Conservation (phyloP, 1,139 yeast species). For the Candida tetrigidarum region DNA sequence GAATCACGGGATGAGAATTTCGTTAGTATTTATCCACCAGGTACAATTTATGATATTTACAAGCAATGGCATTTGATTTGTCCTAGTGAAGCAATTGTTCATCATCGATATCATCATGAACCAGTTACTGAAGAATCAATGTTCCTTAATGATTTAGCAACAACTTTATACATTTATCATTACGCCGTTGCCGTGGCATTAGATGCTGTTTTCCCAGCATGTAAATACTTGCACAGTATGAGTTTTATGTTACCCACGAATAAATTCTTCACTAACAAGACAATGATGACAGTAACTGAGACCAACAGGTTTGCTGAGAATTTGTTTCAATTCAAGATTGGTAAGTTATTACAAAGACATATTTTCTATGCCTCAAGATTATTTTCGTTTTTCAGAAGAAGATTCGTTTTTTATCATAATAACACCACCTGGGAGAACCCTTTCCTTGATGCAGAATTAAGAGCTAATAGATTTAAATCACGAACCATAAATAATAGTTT, state of each 20-base stretch:
- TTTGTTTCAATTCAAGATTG: slow-evolving; percentile 15
- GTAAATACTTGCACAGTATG: slow-evolving; percentile 27
- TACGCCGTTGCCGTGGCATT: slow-evolving; percentile 28
- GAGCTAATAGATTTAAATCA: slow-evolving; percentile 19
- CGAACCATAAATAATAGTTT: slow-evolving; percentile 22
- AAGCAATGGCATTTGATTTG: slow-evolving; percentile 27
- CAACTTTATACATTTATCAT: slow-evolving; percentile 30
- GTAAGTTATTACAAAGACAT: slow-evolving; percentile 28
- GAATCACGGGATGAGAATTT: slow-evolving; percentile 20
- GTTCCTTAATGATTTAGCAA: slow-evolving; percentile 23
- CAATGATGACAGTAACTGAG: slow-evolving; percentile 19
- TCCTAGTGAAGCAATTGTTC: slow-evolving; percentile 26
- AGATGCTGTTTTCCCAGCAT: slow-evolving; percentile 30
- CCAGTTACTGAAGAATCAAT: slow-evolving; percentile 15
- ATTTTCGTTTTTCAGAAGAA: slow-evolving; percentile 29
- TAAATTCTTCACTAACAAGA: slow-evolving; percentile 17
- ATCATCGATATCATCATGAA: slow-evolving; percentile 1
- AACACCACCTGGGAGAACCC: slow-evolving; percentile 26
- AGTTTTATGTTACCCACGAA: slow-evolving; percentile 25
- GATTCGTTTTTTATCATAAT: slow-evolving; percentile 24
- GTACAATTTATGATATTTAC: slow-evolving; percentile 23
- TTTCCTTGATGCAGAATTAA: slow-evolving; percentile 14
- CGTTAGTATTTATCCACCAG: slow-evolving; percentile 26
- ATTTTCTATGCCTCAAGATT: slow-evolving; percentile 31
- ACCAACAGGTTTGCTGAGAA: slow-evolving; percentile 18